Evolutionary conservation across 1,284 basidiomycete genomes (phyloP).

Genomic region (Ustilago shanxiensis): DNA sequence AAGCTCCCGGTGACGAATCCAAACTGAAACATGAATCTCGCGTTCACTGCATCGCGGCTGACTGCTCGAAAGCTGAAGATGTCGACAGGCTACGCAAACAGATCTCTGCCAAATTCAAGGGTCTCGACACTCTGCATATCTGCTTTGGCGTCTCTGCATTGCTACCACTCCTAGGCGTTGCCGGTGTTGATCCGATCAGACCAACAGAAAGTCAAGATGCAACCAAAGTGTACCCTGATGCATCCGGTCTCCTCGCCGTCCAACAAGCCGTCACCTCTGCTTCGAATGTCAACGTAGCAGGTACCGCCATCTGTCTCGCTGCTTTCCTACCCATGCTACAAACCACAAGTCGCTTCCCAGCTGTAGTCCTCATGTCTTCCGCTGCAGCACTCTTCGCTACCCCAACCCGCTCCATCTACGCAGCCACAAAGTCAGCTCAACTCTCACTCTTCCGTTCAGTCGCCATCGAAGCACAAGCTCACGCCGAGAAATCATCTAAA

Average conservation of each 20-base stretch:
- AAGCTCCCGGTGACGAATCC: constrained; percentile 47
- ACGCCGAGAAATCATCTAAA: constrained; percentile 34
- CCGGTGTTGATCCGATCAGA: constrained; percentile 75
- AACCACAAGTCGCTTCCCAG: constrained; percentile 78
- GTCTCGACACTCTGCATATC: constrained; percentile 86
- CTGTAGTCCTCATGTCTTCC: constrained; percentile 83
- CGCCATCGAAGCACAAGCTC: constrained; percentile 77
- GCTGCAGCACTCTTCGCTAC: constrained; percentile 84
- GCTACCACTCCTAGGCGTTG: constrained; percentile 80
- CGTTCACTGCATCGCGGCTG: constrained; percentile 73
- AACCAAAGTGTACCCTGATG: constrained; percentile 73
- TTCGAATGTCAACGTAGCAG: constrained; percentile 72
- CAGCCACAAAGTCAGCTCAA: constrained; percentile 84
- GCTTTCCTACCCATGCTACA: constrained; percentile 79
- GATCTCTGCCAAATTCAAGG: constrained; percentile 77
- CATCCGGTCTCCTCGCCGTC: constrained; percentile 70
- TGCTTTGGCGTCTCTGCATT: constrained; percentile 88
- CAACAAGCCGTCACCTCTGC: constrained; percentile 69
- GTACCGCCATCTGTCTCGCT: constrained; percentile 72
- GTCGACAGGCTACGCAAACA: constrained; percentile 77
- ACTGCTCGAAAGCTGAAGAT: constrained; percentile 79
- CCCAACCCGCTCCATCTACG: constrained; percentile 87
- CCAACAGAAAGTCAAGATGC: constrained; percentile 67
- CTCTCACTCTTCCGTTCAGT: constrained; percentile 83
- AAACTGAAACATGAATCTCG: constrained; percentile 58